Conservation (phyloP, 192 early-diverging fungal genomes). For the Lunasporangiospora selenospora region DNA sequence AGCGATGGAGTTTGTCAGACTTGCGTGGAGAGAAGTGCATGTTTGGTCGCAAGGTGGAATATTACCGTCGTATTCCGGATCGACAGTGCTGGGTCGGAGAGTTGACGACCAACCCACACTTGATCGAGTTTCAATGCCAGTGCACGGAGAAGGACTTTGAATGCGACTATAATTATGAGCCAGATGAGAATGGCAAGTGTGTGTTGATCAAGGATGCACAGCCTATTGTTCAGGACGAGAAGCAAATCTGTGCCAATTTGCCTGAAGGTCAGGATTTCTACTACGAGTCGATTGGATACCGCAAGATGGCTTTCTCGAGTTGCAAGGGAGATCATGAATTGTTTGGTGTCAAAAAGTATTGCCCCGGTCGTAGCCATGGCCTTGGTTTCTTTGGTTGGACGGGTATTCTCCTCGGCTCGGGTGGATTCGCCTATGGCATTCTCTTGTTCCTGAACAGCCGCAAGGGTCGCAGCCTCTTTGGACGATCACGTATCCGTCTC, state of each 20-base stretch:
- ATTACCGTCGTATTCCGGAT: conserved; percentile 72
- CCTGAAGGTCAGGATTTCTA: conserved; percentile 66
- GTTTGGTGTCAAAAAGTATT: conserved; percentile 69
- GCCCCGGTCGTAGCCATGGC: conserved; percentile 61
- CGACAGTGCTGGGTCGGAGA: conserved; percentile 79
- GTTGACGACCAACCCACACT: conserved; percentile 64
- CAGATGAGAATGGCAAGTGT: conserved; percentile 66
- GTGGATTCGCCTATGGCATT: conserved; percentile 13
- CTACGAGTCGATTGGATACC: conserved; percentile 83
- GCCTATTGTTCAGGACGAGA: conserved; percentile 50
- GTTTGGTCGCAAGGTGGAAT: conserved; percentile 72
- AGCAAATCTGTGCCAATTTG: conserved; percentile 54
- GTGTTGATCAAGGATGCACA: conserved; percentile 64
- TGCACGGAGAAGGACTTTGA: conserved; percentile 87
- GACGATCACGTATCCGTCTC: conserved; percentile 25
- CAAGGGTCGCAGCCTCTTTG: conserved; percentile 10
- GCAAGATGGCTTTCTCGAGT: conserved; percentile 85
- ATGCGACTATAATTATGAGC: conserved; percentile 89
- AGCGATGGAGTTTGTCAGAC: conserved; percentile 68
- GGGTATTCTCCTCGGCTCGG: conserved; percentile 29
- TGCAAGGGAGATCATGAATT: conserved; percentile 73
- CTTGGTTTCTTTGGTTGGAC: conserved; percentile 41
- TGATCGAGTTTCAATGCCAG: conserved; percentile 66
- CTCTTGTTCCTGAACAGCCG: conserved; percentile 14
- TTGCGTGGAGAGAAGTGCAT: conserved; percentile 63